phyloP scores from a whole-genome alignment of 306 rosid genomes.

The Chamaecrista fasciculata region DNA sequence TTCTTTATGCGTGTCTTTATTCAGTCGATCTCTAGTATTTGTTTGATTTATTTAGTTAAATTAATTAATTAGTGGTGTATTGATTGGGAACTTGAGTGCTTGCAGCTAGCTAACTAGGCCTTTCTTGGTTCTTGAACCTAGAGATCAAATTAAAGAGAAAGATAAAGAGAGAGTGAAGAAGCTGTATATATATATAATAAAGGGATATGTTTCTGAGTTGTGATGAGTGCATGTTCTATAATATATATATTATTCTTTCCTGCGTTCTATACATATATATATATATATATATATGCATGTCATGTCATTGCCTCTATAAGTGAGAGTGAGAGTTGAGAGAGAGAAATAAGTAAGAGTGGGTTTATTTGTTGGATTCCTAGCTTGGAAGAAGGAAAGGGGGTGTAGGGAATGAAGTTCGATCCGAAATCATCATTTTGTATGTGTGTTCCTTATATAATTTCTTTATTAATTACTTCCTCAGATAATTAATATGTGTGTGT shows the following conservation, averaged over 20 bases:
- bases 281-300: too few relatives aligned
- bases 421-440: conserved; percentile 56
- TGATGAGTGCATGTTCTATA: too few relatives aligned
- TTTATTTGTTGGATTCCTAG: conserved; percentile 13
- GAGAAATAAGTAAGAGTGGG: conserved; percentile 9
- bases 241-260: background rate
- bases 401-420: conserved; percentile 63
- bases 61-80: conserved; percentile 32
- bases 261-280: too few relatives aligned
- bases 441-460: background rate
- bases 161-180: conserved; percentile 9
- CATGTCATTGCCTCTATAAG: too few relatives aligned
- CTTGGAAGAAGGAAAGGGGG: conserved; percentile 41
- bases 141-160: conserved; percentile 32
- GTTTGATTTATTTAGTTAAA: conserved; percentile 5
- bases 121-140: conserved; percentile 37
- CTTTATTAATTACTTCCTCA: background rate
- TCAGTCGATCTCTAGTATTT: too few relatives aligned
- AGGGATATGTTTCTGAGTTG: background rate
- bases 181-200: conserved; percentile 24
- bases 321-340: conserved; percentile 8
- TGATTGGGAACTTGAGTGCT: conserved; percentile 59
- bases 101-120: too few relatives aligned
- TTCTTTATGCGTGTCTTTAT: too few relatives aligned
- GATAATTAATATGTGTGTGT: too few relatives aligned